Evolutionary conservation across 768 basidiomycete genomes (phyloP).

Genomic region (Multifurca ochricompacta): DNA sequence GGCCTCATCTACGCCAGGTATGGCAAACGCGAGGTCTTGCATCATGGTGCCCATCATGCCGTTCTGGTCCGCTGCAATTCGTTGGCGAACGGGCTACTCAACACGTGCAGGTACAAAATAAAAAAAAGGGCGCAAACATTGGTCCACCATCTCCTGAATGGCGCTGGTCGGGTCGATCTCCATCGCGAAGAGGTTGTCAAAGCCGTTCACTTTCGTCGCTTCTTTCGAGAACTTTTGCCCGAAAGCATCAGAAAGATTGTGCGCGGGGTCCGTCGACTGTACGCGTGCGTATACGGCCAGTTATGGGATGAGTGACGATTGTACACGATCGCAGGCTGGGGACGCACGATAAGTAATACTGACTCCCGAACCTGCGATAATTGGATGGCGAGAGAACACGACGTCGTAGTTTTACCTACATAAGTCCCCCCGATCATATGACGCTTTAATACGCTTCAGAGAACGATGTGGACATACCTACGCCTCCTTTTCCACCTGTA

Average conservation of each 20-base stretch:
- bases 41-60: slow-evolving; percentile 99
- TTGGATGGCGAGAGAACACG: slow-evolving; percentile 96
- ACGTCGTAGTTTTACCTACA: slow-evolving; percentile 94
- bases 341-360: slow-evolving; percentile 89
- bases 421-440: background rate
- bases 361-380: slow-evolving; percentile 85
- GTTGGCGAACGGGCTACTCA: background rate
- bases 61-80: slow-evolving; percentile 64
- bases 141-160: slow-evolving; percentile 98
- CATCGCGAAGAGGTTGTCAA: slow-evolving; percentile 96
- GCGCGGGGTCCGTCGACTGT: slow-evolving; percentile 98
- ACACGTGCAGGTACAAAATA: background rate
- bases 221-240: slow-evolving; percentile 99
- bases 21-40: slow-evolving; percentile 98
- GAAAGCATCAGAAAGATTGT: slow-evolving; percentile 97
- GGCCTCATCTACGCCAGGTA: slow-evolving; percentile 98
- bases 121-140: slow-evolving; percentile 49
- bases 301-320: background rate
- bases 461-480: slow-evolving; percentile 49
- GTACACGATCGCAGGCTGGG: background rate
- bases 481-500: slow-evolving; percentile 96
- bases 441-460: background rate
- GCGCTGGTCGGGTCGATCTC: slow-evolving; percentile 98
- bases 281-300: background rate
- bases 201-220: slow-evolving; percentile 96